phyloP scores from a whole-genome alignment of 2,329 filamentous ascomycete genomes.

The Scopulariopsis brevicaulis region DNA sequence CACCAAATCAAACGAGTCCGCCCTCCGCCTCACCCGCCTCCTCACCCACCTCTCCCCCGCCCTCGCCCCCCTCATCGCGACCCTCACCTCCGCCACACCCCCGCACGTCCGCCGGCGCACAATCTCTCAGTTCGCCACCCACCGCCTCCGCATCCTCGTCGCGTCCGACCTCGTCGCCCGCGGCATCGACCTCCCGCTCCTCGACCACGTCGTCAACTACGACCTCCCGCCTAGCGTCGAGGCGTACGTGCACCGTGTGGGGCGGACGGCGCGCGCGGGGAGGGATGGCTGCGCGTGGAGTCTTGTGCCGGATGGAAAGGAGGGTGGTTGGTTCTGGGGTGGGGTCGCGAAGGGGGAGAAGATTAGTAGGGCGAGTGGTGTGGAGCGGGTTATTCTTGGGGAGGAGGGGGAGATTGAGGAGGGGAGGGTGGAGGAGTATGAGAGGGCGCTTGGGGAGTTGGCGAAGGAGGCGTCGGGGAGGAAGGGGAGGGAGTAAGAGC shows the following conservation, averaged over 20 bases:
- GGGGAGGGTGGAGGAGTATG: conserved; percentile 33
- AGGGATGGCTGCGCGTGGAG: conserved; percentile 73
- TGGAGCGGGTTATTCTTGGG: conserved; percentile 31
- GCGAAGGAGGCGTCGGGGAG: conserved; percentile 41
- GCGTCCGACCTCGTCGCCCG: conserved; percentile 90
- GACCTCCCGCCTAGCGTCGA: conserved; percentile 74
- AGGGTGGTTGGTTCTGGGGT: conserved; percentile 88
- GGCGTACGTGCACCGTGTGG: conserved; percentile 84
- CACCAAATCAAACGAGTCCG: conserved; percentile 80
- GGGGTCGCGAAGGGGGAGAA: conserved; percentile 56
- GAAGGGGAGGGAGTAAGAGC: not conserved
- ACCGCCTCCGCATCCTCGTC: conserved; percentile 66
- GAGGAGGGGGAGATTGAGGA: conserved; percentile 29
- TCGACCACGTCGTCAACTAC: conserved; percentile 88
- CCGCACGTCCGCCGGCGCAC: conserved; percentile 58
- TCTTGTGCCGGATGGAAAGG: conserved; percentile 59
- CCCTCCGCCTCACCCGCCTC: conserved; percentile 75
- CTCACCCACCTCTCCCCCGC: conserved; percentile 54
- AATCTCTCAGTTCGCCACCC: conserved; percentile 53
- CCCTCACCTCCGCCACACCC: conserved; percentile 68
- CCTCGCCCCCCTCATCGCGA: conserved; percentile 47
- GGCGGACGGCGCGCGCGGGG: conserved; percentile 78
- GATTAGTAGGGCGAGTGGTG: conserved; percentile 28
- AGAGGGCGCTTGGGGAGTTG: conserved; percentile 48
- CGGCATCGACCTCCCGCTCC: conserved; percentile 69